A percentile compares a stretch with the other conserved stretches of the same genome.
phyloP scores from a whole-genome alignment of 177 flowering plant species.

The Vitis hybrid region DNA sequence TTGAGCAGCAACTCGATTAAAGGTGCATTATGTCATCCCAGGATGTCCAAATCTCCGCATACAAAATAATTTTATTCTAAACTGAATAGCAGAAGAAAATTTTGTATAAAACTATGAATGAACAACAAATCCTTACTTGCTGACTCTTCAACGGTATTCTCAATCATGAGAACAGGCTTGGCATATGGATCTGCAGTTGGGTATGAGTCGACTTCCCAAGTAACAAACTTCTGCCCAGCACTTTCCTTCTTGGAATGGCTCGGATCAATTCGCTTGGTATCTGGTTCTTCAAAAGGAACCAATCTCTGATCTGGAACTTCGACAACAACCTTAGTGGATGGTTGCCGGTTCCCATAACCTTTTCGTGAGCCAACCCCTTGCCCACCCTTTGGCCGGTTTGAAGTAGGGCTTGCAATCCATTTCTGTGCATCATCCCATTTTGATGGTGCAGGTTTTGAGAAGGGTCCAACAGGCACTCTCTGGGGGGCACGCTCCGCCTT shows the following conservation, averaged over 20 bases:
- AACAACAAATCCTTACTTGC: slow-evolving; percentile 47
- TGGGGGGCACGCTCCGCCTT: slow-evolving; percentile 60
- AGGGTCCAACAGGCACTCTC: slow-evolving; percentile 53
- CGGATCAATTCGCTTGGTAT: slow-evolving; percentile 68
- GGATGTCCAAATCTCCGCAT: not conserved
- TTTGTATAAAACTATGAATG: not conserved
- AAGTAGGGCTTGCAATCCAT: slow-evolving; percentile 88
- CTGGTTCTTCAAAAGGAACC: slow-evolving; percentile 58
- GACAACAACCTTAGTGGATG: slow-evolving; percentile 52
- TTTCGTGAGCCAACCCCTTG: slow-evolving; percentile 40
- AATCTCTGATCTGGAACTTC: slow-evolving; percentile 63
- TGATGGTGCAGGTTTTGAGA: slow-evolving; percentile 79
- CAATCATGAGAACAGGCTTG: slow-evolving; percentile 45
- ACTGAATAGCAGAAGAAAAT: not conserved
- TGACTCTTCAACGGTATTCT: slow-evolving; percentile 45
- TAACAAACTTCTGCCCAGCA: slow-evolving; percentile 44
- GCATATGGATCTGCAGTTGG: slow-evolving; percentile 49
- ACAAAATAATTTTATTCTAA: not conserved
- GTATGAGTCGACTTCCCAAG: slow-evolving; percentile 47
- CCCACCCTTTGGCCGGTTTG: slow-evolving; percentile 44
- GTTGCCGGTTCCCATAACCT: slow-evolving; percentile 51
- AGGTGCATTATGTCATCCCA: too few species aligned
- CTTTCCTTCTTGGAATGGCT: slow-evolving; percentile 45
- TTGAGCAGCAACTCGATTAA: too few species aligned
- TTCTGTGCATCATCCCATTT: slow-evolving; percentile 99